Base-by-base conservation (phyloP, 352 stramenopile genomes). In the Phytophthora quininea region DNA sequence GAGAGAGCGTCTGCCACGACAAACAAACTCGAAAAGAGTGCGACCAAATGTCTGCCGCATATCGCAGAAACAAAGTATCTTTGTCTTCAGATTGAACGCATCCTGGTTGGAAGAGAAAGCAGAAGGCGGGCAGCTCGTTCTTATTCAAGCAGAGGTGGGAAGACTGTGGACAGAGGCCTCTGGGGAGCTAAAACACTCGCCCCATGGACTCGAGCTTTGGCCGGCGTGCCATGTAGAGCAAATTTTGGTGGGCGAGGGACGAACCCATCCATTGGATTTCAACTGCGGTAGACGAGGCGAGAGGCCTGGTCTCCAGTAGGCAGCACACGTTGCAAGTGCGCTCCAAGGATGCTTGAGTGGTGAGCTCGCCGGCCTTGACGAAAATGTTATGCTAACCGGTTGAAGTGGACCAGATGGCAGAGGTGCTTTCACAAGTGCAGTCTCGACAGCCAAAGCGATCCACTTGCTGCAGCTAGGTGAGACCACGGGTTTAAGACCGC, bases 51-150 rank as follows among this genome's bases (percentile, higher is more conserved):
- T 52, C 45, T 48, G 63, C 37, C 15, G 33, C 50, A 48, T 71
- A 67, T 71, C 57, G 58, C 58, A 71, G 40, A 27, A 2, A 47
- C 56, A 38, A 50, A 29, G 43, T 68, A 65, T 71, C 62, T 64
- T 43, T 58, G 6, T 54, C 62, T 69, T 64, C 62, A 69, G 62
- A 24, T 45, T 24, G 19, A 24, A 24, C 19, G 19, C 19, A 24
- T 24, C 19, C 19, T 24, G 19, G 19, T 24, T 24, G 19, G 19
- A 24, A 24, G 19, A 24, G 19, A 24, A 24, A 24, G 19, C 19
- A 24, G 19, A 24, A 24, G 19, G 19, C 19, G 19, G 19, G 19
- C 19, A 24, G 19, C 19, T 24, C 19, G 19, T 24, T 24, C 19
- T 24, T 24, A 24, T 24, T 24, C 19, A 24, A 24, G 19, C 19